A percentile compares a stretch with the other conserved stretches of the same genome.
Conservation (phyloP, 306 rosid genomes). For the Vigna trinervia region DNA sequence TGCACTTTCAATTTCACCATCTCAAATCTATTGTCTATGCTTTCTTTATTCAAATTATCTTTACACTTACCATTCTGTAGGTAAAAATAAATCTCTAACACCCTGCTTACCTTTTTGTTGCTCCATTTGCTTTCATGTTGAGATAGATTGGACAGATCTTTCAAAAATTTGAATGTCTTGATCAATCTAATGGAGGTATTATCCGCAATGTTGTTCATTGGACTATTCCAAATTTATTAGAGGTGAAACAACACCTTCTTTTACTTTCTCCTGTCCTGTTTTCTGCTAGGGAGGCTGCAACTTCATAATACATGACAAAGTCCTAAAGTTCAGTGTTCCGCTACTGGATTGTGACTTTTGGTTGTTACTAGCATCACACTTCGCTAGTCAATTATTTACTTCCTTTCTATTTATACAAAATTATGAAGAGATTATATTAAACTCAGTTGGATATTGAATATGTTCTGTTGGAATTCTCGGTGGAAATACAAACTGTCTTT, state of each 20-base stretch:
- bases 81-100: background rate
- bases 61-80: background rate
- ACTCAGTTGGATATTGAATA: constrained; percentile 7
- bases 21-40: background rate
- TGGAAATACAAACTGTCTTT: constrained; percentile 30
- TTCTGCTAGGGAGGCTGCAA: constrained; percentile 9
- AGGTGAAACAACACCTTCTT: constrained; percentile 58
- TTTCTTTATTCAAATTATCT: background rate
- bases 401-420: constrained; percentile 17
- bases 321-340: constrained; percentile 15
- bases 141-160: constrained; percentile 87
- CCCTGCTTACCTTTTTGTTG: background rate
- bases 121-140: constrained; percentile 33
- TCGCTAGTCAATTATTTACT: background rate
- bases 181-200: constrained; percentile 64
- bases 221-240: constrained; percentile 84
- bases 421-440: background rate
- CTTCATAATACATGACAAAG: background rate
- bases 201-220: constrained; percentile 82
- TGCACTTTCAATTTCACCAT: background rate
- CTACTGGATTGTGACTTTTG: constrained; percentile 15
- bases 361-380: constrained; percentile 1
- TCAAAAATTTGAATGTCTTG: constrained; percentile 87
- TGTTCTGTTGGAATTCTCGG: constrained; percentile 6
- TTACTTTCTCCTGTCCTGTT: constrained; percentile 18